Percentiles rank a stretch among this genome's conserved stretches.
These are phyloP conservation scores for Naganishia vishniacii DNA, from an alignment of 768 basidiomycete species.

Conservation along the genomic window DNA sequence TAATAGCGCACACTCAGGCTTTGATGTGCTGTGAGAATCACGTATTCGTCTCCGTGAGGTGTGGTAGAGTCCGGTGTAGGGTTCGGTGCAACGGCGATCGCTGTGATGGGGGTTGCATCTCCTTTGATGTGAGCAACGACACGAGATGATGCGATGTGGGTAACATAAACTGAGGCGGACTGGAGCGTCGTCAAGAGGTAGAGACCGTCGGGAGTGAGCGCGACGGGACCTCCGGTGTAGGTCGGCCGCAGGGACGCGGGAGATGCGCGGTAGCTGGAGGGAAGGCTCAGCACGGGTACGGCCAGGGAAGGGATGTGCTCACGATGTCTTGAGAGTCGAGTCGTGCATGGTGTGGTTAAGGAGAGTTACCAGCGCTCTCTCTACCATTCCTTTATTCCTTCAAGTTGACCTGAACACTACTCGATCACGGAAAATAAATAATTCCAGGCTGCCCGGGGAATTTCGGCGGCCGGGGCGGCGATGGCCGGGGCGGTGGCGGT, in stretches of 20 bases:
- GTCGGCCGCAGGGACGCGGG: constrained; percentile 56
- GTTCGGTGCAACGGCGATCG: constrained; percentile 73
- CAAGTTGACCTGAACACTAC: too few relatives aligned
- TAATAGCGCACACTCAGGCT: constrained; percentile 78
- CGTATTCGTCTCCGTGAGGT: constrained; percentile 30
- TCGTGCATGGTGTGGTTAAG: too few relatives aligned
- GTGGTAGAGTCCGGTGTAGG: constrained; percentile 44
- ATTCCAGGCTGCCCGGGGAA: too few relatives aligned
- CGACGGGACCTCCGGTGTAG: constrained; percentile 82
- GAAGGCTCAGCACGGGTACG: too few relatives aligned
- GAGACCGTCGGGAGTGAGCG: constrained; percentile 69
- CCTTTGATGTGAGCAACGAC: constrained; percentile 76
- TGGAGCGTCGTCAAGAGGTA: constrained; percentile 74
- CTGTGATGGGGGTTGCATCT: constrained; percentile 74
- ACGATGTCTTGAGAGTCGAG: neutral
- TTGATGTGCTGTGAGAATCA: constrained; percentile 73
- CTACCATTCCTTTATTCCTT: too few relatives aligned
- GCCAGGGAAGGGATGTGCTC: too few relatives aligned
- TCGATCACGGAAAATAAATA: too few relatives aligned
- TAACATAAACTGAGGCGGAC: neutral
- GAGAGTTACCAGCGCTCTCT: too few relatives aligned
- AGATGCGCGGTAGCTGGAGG: constrained; percentile 41
- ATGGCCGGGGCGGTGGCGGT: too few relatives aligned
- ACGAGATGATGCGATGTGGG: constrained; percentile 29
- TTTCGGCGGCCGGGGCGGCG: too few relatives aligned